Conservation (phyloP, 2,329 filamentous ascomycete species). For the Hymenoscyphus infarciens region DNA sequence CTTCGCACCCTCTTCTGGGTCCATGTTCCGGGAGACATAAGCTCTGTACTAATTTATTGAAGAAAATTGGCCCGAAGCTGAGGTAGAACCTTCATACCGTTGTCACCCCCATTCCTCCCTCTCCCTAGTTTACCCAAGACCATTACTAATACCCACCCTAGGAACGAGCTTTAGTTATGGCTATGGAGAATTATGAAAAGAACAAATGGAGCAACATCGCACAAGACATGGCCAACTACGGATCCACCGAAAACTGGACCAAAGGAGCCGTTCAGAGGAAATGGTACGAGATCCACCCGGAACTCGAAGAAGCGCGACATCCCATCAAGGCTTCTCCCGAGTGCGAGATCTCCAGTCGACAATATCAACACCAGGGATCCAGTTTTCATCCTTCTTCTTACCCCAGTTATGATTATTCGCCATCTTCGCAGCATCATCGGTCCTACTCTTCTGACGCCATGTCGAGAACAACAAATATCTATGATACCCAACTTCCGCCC, state of each 20-base stretch:
- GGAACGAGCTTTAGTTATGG: slow-evolving; percentile 33
- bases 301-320: neutral
- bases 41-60: slow-evolving; percentile 8
- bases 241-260: slow-evolving; percentile 35
- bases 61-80: slow-evolving; percentile 5
- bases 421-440: neutral
- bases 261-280: slow-evolving; percentile 36
- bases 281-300: slow-evolving; percentile 33
- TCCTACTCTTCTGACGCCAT: neutral
- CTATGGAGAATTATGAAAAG: slow-evolving; percentile 34
- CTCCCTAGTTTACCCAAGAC: slow-evolving; percentile 9
- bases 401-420: neutral
- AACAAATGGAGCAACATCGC: slow-evolving; percentile 35
- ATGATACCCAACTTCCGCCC: slow-evolving; percentile 7
- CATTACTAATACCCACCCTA: slow-evolving; percentile 19
- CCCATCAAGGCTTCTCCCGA: neutral
- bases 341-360: slow-evolving; percentile 13
- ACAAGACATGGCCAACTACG: slow-evolving; percentile 35
- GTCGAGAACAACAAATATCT: slow-evolving; percentile 1
- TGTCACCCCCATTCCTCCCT: slow-evolving; percentile 14
- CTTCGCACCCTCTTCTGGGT: neutral
- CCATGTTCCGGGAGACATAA: neutral
- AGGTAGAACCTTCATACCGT: slow-evolving; percentile 22
- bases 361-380: slow-evolving; percentile 1
- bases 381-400: neutral